Evolutionary conservation across 192 early-diverging fungal species (phyloP), one percentile per base, ranked within the genome.

Genomic region (Ambispora gerdemannii): DNA sequence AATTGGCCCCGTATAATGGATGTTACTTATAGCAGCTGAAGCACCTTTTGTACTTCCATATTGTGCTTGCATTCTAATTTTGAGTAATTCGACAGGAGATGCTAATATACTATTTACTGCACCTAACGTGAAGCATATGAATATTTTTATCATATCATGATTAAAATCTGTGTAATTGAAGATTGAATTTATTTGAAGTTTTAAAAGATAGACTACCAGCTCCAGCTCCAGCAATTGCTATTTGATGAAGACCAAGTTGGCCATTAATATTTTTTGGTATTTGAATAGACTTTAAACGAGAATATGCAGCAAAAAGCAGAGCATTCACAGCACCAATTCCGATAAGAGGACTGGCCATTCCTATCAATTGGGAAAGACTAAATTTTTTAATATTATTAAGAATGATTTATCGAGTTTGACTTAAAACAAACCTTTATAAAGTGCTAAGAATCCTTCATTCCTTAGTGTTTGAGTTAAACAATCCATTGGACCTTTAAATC

Each of bases 21-120:
- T 73, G 27, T 68, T 75, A 13, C 74, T 71, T 22, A 71, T 72
- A 22, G 75, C 63, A 4, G 43, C 28, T 15, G 62, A 43, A 7
- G 58, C 74, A 4, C 63, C 49, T 43, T 79, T 71, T 22, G 66
- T 74, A 7, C 50, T 71, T 50, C 82, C 82, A 81, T 91, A 95
- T 73, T 95, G 95, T 7, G 91, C 91, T 75, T 98, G 96, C 77
- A 97, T 84, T 33, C 90, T 86, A 63, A 92, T 90, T 74, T 98
- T 98, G 47, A 97, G 75, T n/a, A 98, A 76, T 72, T 98, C 96
- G 2, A 98, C 93, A 0, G 96, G 95, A 1, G 92, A 94, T 10
- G 94, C 91, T 22, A 97, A 78, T 20, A 92, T 80, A 58, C 86
- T 87, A 69, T 96, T 95, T 31, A 92, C 86, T 30, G 87, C 77